Base-by-base conservation (phyloP, 345 rosid genomes). In the Gossypium sturtianum region DNA sequence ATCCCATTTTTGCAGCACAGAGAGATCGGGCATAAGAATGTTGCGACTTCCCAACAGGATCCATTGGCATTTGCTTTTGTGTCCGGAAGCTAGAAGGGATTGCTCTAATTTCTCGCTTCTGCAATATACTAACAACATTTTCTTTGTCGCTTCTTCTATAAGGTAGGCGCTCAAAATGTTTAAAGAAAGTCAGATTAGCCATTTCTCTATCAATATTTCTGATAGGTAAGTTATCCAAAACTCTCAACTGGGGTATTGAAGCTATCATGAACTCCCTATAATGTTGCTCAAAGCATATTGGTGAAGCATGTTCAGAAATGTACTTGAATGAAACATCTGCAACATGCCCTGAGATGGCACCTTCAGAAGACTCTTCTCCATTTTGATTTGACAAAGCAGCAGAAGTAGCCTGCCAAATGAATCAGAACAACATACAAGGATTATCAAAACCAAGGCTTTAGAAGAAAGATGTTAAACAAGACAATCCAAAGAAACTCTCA, bases 1-100 rank as follows among this genome's bases (percentile, higher is more conserved):
- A 90, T 71, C 90, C 97, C 82, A 94, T 86, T 85, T 87, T 92
- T 72, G 98, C 90, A 70, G 97, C 97, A 83, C 88, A 89, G 73
- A 94, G 91, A 41, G 98, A 94, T 76, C 97, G 83, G 47, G 84
- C 83, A 72, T 87, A 92, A 49, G 67, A 89, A 82, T 76, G 75
- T 63, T 74, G 93, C 27, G 95, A 92, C 67, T 71, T 86, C 75
- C 90, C 77, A 51, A 77, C 71, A 51, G 75, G 78, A 75, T 75
- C 72, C 41, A 75, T 80, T 53, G 76, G 53, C 80, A 77, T 82
- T 57, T 70, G 78, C 74, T 76, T 80, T 25, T 76, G 78, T 73
- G 71, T 66, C 58, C 11, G 61, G 29, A 53, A 48, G 74, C n/a
- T 65, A 72, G 72, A 41, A 34, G 76, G 83, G 15, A 75, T 78